Percentiles rank a stretch among this genome's conserved stretches.
These are phyloP conservation scores for Fraxinus dipetala DNA, from an alignment of 305 asterid species.

Conservation along the genomic window DNA sequence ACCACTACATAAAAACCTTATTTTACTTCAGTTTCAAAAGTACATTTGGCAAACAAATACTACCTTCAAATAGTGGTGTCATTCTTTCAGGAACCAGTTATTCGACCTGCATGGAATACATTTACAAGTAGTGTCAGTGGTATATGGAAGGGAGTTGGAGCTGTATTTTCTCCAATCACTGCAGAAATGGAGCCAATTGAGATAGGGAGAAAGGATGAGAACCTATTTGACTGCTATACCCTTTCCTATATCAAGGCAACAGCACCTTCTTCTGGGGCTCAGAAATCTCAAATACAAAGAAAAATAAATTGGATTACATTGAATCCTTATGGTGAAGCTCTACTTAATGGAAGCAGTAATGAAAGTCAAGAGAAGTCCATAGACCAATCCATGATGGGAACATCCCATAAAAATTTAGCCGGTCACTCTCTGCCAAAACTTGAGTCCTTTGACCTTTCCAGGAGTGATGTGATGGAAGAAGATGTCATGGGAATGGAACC, in stretches of 20 bases:
- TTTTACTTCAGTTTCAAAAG: neutral
- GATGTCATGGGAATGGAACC: constrained; percentile 90
- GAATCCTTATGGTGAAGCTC: constrained; percentile 79
- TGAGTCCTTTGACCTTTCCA: constrained; percentile 72
- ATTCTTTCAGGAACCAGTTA: constrained; percentile 86
- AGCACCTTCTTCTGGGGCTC: constrained; percentile 50
- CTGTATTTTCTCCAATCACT: constrained; percentile 85
- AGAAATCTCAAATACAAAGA: constrained; percentile 59
- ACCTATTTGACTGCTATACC: constrained; percentile 86
- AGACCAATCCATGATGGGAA: constrained; percentile 11
- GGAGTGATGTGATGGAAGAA: constrained; percentile 92
- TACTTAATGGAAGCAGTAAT: constrained; percentile 34
- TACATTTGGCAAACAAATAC: neutral
- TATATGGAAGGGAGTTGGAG: constrained; percentile 98
- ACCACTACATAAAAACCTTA: neutral
- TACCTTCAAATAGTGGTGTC: neutral
- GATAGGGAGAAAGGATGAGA: constrained; percentile 62
- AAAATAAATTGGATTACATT: constrained; percentile 77
- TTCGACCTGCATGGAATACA: constrained; percentile 85
- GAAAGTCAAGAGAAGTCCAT: constrained; percentile 31
- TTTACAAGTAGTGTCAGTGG: constrained; percentile 92
- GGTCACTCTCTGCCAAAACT: constrained; percentile 56
- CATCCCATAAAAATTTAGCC: constrained; percentile 28
- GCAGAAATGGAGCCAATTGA: constrained; percentile 97
- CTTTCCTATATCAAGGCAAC: constrained; percentile 54